phyloP scores from a whole-genome alignment of 495 filamentous ascomycete genomes.

The Bombardia bombarda region DNA sequence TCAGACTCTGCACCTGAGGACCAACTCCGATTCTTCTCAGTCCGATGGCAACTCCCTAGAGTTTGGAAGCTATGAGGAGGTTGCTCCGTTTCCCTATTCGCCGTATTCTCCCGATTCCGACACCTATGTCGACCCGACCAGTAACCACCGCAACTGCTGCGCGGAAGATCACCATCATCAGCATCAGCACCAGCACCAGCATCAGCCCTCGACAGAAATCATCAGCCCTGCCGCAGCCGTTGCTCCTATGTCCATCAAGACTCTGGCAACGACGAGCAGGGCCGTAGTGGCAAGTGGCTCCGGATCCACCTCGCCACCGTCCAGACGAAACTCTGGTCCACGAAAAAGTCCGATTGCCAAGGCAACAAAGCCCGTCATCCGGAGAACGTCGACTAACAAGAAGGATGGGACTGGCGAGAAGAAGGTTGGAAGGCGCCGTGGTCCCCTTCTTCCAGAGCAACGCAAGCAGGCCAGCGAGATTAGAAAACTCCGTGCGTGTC shows the following conservation, averaged over 20 bases:
- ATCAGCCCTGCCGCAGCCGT: slow-evolving; percentile 63
- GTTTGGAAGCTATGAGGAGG: slow-evolving; percentile 78
- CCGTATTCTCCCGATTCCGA: slow-evolving; percentile 60
- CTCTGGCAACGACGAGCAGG: slow-evolving; percentile 46
- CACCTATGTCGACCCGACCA: slow-evolving; percentile 39
- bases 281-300: slow-evolving; percentile 52
- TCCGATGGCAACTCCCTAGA: slow-evolving; percentile 54
- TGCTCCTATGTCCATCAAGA: slow-evolving; percentile 64
- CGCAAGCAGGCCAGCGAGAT: slow-evolving; percentile 92
- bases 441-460: slow-evolving; percentile 85
- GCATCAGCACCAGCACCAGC: no score
- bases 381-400: slow-evolving; percentile 67
- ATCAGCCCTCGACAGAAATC: slow-evolving; percentile 30
- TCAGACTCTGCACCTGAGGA: slow-evolving; percentile 77
- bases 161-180: slow-evolving; percentile 38
- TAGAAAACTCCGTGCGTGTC: slow-evolving; percentile 79
- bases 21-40: slow-evolving; percentile 75
- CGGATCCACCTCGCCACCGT: slow-evolving; percentile 53
- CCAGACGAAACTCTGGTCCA: slow-evolving; percentile 52
- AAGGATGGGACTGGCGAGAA: slow-evolving; percentile 69
- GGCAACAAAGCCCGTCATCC: slow-evolving; percentile 69
- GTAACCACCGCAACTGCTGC: slow-evolving; percentile 44
- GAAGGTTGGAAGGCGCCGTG: slow-evolving; percentile 77
- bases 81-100: slow-evolving; percentile 60
- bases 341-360: slow-evolving; percentile 76